Percentiles rank a stretch among this genome's conserved stretches.
phyloP scores from a whole-genome alignment of 176 grass and related monocot species.

The Triticum dicoccoides region DNA sequence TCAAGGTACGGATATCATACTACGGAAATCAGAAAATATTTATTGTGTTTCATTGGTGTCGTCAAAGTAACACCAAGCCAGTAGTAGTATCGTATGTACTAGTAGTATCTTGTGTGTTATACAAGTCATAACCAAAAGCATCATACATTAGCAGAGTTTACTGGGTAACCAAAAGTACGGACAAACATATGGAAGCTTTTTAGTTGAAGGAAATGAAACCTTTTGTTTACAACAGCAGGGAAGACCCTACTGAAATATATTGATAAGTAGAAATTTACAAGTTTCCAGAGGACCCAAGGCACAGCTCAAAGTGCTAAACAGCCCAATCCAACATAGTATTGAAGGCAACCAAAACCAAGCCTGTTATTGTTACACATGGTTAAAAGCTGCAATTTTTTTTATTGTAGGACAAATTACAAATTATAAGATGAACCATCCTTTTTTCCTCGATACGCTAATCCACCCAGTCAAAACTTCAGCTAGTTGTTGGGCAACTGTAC shows the following conservation, averaged over 20 bases:
- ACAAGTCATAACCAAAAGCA: constrained; percentile 6
- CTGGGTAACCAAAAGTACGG: constrained; percentile 15
- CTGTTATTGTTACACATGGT: background rate
- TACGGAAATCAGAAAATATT: constrained; percentile 27
- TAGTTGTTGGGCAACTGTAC: background rate
- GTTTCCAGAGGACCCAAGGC: background rate
- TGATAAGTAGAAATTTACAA: background rate
- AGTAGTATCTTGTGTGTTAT: background rate
- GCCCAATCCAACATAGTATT: background rate
- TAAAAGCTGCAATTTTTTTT: background rate
- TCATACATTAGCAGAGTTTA: constrained; percentile 4
- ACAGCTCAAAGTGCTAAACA: background rate
- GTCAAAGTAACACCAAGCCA: constrained; percentile 15
- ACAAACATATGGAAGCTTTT: background rate
- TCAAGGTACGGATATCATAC: constrained; percentile 60
- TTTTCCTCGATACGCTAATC: background rate
- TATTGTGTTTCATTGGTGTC: background rate
- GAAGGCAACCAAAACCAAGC: background rate
- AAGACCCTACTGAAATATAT: background rate
- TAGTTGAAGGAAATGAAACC: background rate
- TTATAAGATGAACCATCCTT: background rate
- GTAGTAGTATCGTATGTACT: background rate
- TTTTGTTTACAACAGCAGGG: background rate
- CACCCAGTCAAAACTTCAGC: background rate
- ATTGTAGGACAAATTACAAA: background rate